Conservation (phyloP, 2,329 filamentous ascomycete species). For the Arthrobotrys pseudoclavata region DNA sequence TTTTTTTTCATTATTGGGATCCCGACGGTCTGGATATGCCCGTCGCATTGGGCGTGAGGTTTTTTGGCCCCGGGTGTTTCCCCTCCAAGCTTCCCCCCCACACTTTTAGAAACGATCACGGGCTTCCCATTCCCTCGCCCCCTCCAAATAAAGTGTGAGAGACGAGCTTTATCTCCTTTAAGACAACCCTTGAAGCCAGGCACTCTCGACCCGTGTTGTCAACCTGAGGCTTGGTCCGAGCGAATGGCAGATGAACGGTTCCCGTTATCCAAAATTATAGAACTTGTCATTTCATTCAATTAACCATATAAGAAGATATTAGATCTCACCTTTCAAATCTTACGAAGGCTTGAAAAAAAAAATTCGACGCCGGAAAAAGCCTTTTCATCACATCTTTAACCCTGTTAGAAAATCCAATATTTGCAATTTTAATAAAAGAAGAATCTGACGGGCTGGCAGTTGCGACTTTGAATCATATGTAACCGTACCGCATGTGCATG, state of each 20-base stretch:
- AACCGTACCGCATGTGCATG: neutral
- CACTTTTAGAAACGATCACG: conserved; percentile 30
- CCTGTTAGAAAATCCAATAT: conserved; percentile 5
- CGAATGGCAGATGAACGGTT: conserved; percentile 14
- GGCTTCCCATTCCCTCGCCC: no score
- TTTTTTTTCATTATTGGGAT: conserved; percentile 17
- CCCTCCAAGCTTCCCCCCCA: neutral
- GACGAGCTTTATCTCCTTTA: conserved; percentile 34
- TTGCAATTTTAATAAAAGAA: conserved; percentile 10
- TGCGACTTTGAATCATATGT: neutral
- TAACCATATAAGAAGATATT: neutral
- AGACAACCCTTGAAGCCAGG: conserved; percentile 34
- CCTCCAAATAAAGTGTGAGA: neutral
- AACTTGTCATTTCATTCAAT: conserved; percentile 10
- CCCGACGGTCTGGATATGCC: conserved; percentile 50
- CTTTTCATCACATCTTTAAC: no score
- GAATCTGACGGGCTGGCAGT: conserved; percentile 5
- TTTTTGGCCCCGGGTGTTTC: conserved; percentile 25
- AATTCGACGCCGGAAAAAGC: neutral
- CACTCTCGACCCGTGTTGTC: neutral
- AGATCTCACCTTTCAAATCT: conserved; percentile 15
- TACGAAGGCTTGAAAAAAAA: conserved; percentile 19
- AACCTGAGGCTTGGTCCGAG: conserved; percentile 16
- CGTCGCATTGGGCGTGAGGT: conserved; percentile 35
- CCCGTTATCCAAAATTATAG: conserved; percentile 12